phyloP scores from a whole-genome alignment of 2,329 filamentous ascomycete genomes.

The Blastomyces emzantsi region DNA sequence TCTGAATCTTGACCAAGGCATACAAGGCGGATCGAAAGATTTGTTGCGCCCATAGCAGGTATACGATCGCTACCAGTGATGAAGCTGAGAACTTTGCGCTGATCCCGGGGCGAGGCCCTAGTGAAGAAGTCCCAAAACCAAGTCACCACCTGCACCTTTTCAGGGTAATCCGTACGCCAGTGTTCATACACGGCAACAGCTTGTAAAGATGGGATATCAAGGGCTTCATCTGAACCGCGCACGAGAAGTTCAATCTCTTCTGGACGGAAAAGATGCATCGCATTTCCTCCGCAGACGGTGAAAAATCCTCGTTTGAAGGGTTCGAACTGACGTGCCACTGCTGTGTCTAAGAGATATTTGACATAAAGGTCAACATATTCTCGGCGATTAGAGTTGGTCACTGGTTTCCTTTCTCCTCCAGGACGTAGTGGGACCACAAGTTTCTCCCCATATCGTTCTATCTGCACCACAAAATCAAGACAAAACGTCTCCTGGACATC shows the following conservation, averaged over 20 bases:
- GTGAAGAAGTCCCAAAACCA: conserved; percentile 90
- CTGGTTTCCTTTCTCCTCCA: conserved; percentile 62
- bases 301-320: conserved; percentile 93
- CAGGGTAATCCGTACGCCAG: conserved; percentile 51
- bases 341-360: conserved; percentile 66
- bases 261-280: conserved; percentile 74
- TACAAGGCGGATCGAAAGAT: conserved; percentile 64
- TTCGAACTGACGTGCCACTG: conserved; percentile 75
- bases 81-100: conserved; percentile 72
- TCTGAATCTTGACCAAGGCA: conserved; percentile 66
- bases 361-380: conserved; percentile 86
- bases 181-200: conserved; percentile 75
- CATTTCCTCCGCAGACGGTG: conserved; percentile 82
- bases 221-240: conserved; percentile 70
- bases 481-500: conserved; percentile 73
- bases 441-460: conserved; percentile 65
- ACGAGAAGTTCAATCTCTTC: conserved; percentile 88
- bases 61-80: conserved; percentile 87
- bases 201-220: conserved; percentile 67
- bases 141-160: conserved; percentile 57
- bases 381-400: conserved; percentile 73
- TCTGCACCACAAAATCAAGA: conserved; percentile 68
- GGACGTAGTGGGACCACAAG: conserved; percentile 61
- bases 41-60: conserved; percentile 76
- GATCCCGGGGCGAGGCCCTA: conserved; percentile 54